These are phyloP conservation scores for Cydonia oblonga DNA, from an alignment of 331 rosid species.

Conservation along the genomic window DNA sequence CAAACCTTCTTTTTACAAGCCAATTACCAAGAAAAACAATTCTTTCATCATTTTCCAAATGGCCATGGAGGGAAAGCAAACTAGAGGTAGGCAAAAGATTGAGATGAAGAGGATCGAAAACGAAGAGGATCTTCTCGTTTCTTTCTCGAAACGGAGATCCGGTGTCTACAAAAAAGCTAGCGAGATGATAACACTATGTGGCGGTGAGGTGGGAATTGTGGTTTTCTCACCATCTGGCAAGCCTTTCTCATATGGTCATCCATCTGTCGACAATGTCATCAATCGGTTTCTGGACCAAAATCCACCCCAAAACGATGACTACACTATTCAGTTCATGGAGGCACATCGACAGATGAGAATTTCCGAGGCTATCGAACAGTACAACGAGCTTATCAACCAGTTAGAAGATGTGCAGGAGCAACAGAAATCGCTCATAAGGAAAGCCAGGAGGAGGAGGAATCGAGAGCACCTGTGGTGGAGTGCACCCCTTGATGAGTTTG, in stretches of 20 bases:
- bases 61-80: background rate
- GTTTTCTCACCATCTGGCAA: slow-evolving; percentile 17
- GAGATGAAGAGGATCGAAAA: slow-evolving; percentile 25
- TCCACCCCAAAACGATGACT: background rate
- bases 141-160: slow-evolving; percentile 30
- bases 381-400: slow-evolving; percentile 10
- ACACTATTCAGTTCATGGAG: slow-evolving; percentile 8
- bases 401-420: slow-evolving; percentile 4
- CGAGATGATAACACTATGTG: slow-evolving; percentile 21
- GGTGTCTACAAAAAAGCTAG: slow-evolving; percentile 33
- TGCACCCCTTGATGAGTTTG: slow-evolving; percentile 1
- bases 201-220: slow-evolving; percentile 16
- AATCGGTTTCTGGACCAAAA: background rate
- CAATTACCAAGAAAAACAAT: background rate
- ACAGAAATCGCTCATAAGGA: slow-evolving; percentile 4
- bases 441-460: background rate
- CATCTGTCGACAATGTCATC: slow-evolving; percentile 9
- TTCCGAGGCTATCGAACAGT: slow-evolving; percentile 3
- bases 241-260: slow-evolving; percentile 23
- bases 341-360: slow-evolving; percentile 13
- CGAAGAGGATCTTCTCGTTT: slow-evolving; percentile 1
- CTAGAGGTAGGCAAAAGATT: slow-evolving; percentile 1
- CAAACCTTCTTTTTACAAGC: background rate
- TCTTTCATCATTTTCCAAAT: background rate
- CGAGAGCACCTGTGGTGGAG: slow-evolving; percentile 24